These are phyloP conservation scores for Sindora glabra DNA, from an alignment of 306 rosid genomes.

Conservation along the genomic window DNA sequence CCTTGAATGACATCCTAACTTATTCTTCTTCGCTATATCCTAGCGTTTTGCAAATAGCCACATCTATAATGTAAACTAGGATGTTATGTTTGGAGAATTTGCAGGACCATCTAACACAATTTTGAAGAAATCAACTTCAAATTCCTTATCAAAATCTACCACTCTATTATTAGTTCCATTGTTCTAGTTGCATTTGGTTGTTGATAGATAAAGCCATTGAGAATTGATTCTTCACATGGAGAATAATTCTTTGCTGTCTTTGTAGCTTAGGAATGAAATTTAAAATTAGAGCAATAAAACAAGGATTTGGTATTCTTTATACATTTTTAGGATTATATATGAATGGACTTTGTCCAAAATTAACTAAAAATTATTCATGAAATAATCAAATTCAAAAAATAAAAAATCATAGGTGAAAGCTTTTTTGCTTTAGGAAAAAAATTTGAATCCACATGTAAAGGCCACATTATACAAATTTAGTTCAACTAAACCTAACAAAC, in stretches of 20 bases:
- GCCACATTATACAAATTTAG: too few species aligned
- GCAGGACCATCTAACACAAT: constrained; percentile 35
- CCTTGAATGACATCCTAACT: too few species aligned
- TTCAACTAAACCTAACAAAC: too few species aligned
- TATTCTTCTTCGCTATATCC: too few species aligned
- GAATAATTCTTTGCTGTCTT: constrained; percentile 87
- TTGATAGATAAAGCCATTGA: constrained; percentile 41
- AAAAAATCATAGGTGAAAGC: too few species aligned
- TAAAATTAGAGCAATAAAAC: constrained; percentile 52
- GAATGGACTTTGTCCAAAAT: constrained; percentile 77
- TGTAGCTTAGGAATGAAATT: constrained; percentile 41
- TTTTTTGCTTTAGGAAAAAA: too few species aligned
- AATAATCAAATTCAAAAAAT: too few species aligned
- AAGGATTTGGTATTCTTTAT: constrained; percentile 85
- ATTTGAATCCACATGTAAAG: too few species aligned
- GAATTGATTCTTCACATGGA: constrained; percentile 88
- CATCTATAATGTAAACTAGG: constrained; percentile 10
- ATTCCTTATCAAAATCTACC: constrained; percentile 39
- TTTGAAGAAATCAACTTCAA: constrained; percentile 48
- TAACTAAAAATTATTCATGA: too few species aligned
- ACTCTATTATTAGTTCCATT: constrained; percentile 12
- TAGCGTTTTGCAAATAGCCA: too few species aligned
- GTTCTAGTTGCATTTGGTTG: constrained; percentile 31
- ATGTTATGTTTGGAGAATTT: constrained; percentile 21
- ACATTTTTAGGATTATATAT: constrained; percentile 70